Evolutionary conservation across 2,329 filamentous ascomycete species (phyloP), one percentile per base, ranked within the genome.

Genomic region (Calonectria pseudoturangicola): DNA sequence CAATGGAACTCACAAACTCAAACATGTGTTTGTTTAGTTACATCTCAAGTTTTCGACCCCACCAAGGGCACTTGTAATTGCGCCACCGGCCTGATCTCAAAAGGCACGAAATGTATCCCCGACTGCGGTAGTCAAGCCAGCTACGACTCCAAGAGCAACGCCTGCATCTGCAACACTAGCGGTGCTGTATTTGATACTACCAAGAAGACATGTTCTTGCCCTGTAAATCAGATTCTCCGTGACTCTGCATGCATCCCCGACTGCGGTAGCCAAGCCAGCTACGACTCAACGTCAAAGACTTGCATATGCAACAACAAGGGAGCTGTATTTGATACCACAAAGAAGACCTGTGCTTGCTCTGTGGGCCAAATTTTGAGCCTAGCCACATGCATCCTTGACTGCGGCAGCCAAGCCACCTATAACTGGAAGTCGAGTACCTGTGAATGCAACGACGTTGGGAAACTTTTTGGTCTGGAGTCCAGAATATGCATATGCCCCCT

Each of bases 121-220:
- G 67, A 78, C 73, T 78, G 76, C 21, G 76, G 76, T 12, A 50
- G 58, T 21, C 66, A 78, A 15, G 76, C 76, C 9, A 56, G 21
- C 28, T 56, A 56, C 4, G 66, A 76, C 28, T 78, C 71, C 64
- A 78, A 72, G 67, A 64, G 72, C 41, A 73, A 68, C n/a, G 66
- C 25, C n/a, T 78, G 76, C 15, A 73, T 78, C 48, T 78, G 76
- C 66, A 77, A 72, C 65, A 78, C 72, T 68, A 43, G 70, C 28
- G 70, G 66, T 68, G 72, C 74, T 56, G 64, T 73, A 28, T 77
- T 67, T 36, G 36, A 77, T 70, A 68, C 73, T 65, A 30, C 36
- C 50, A 76, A 74, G 72, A 64, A 56, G 47, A 56, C 50, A 13
- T 77, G 76, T 50, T 50, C 33, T 27, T 78, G 76, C 68, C 63